Base-by-base conservation (phyloP, 1,139 yeast genomes). In the Torulaspora globosa region DNA sequence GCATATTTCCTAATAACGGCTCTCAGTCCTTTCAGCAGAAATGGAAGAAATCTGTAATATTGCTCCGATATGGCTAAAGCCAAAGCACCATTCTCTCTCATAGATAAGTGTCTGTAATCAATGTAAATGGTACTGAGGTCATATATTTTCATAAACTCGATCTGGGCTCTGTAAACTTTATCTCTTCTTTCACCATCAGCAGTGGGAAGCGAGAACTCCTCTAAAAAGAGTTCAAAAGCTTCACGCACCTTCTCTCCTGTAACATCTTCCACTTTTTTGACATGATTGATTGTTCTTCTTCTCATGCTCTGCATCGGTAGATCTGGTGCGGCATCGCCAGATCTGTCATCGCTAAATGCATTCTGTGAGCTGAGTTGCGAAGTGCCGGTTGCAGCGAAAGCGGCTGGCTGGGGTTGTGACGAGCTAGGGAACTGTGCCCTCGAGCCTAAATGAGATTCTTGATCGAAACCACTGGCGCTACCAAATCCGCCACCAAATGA, bases 171-270 rank as follows among this genome's bases (percentile, higher is more conserved):
- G 61, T 92, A 92, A 30, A 81, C 73, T 50, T 73, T 75, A 3
- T 85, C 87, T 35, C 68, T 70, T 66, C 52, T 58, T 23, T 49
- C 57, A n/a, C 55, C 51, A 29, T 56, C 59, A 21, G 53, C 48
- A 12, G 53, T 51, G n/a, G 42, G 43, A 9, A 55, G 44, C 2
- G 59, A 38, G 58, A 73, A 87, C 37, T 79, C 84, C 63, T 84
- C 87, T 51, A 92, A 69, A 63, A 92, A 92, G 55, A 77, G 79
- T 64, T 89, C 96, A 65, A 92, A 92, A 24, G 94, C 82, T 64
- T 89, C 96, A 44, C 94, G 77, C 12, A 92, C 97, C 57, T 88
- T 87, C 63, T 90, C 97, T 51, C 96, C 97, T 5, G 96, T 89
- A 35, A 83, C 80, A 70, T 92, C 98, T 16, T 80, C 79, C 26